Base-by-base conservation (phyloP, 2,329 filamentous ascomycete genomes). In the Diaporthe batatas region DNA sequence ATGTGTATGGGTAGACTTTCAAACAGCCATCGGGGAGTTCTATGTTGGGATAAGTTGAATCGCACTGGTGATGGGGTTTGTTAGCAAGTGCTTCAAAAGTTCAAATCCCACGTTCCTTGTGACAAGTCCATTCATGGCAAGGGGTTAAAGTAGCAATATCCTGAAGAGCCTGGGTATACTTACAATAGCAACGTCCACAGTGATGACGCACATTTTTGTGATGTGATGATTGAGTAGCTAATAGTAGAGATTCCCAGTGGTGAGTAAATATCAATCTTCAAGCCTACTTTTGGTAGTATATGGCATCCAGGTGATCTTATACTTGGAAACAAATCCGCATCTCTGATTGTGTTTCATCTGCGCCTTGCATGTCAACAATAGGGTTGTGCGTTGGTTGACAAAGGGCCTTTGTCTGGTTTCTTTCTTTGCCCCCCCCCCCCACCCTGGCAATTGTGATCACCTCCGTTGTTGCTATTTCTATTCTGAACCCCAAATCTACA, bases 131-230 rank as follows among this genome's bases (percentile, higher is more conserved):
- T 21, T 23, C 8, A 16, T 3, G 23, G 32, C 25, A 5, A 8
- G 21, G 4, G 10, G n/a, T 11, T 4, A 1, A 23, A 7, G 25
- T 36, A 2, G 6, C 4, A 3, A 36, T 2, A 6, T 0, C 11
- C 1, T 8, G 12, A 25, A 16, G 6, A 36, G 29, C 4, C 2
- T 2, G 11, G 18, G 12, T 36, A 3, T 14, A 6, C 62, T 67
- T 67, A 67, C 62, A 53, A 70, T 42, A 39, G 68, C 68, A 12
- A 59, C 2, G 23, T 57, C 54, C 42, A 70, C 54, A 1, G 7
- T 70, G 32, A 70, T 53, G 29, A 36, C 32, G 42, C 68, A 70
- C 68, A 70, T 70, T 16, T 42, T 42, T 39, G 29, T 36, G 42
- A 18, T 53, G n/a, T 59, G 5, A 16, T 18, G 11, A 25, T 51